Evolutionary conservation across 306 rosid genomes (phyloP).

Genomic region (Lagenaria siceraria): DNA sequence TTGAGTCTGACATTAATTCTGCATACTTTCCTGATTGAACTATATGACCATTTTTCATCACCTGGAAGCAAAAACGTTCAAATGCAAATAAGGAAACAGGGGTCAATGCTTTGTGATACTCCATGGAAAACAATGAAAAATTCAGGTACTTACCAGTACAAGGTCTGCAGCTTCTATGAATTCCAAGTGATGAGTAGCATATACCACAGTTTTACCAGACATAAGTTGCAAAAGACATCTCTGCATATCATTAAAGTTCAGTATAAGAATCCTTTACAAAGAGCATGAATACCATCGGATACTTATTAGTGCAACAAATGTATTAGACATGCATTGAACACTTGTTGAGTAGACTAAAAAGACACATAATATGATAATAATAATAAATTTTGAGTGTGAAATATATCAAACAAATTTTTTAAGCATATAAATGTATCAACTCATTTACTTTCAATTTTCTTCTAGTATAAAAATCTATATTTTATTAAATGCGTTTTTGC

Average conservation of each 20-base stretch:
- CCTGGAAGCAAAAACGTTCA: constrained; percentile 25
- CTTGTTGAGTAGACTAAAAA: too few species aligned
- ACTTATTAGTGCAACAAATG: too few species aligned
- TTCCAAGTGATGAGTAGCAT: constrained; percentile 84
- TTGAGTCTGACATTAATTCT: constrained; percentile 43
- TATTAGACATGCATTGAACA: too few species aligned
- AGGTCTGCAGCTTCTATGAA: constrained; percentile 77
- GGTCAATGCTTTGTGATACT: neutral
- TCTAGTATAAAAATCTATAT: too few species aligned
- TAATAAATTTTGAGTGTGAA: too few species aligned
- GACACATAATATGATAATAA: too few species aligned
- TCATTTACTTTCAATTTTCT: too few species aligned
- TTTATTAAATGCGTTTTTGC: too few species aligned
- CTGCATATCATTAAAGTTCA: constrained; percentile 36
- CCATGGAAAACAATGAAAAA: neutral
- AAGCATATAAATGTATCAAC: too few species aligned
- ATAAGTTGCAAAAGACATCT: constrained; percentile 67
- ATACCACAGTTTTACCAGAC: constrained; percentile 68
- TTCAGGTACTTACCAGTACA: constrained; percentile 41
- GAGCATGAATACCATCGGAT: too few species aligned
- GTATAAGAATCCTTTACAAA: neutral
- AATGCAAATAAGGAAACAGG: neutral
- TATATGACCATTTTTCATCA: constrained; percentile 64
- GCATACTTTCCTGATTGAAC: constrained; percentile 58
- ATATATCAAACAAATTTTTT: too few species aligned